A percentile compares a stretch with the other conserved stretches of the same genome.
These are phyloP conservation scores for Carex scoparia DNA, from an alignment of 176 grass and related monocot genomes.

Conservation along the genomic window DNA sequence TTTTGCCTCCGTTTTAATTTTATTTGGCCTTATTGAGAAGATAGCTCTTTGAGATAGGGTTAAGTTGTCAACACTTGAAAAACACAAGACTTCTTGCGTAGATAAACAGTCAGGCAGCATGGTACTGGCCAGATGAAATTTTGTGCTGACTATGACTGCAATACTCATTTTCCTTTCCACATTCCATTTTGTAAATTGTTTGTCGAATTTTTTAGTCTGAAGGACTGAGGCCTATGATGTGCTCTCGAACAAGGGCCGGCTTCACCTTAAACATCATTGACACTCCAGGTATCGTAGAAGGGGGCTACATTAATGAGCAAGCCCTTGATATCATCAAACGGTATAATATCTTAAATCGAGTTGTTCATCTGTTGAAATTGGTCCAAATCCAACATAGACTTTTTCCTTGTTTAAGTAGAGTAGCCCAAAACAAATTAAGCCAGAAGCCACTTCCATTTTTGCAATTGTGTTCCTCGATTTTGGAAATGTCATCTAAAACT, in stretches of 20 bases:
- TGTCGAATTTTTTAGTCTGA: conserved; percentile 48
- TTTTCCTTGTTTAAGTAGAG: neutral
- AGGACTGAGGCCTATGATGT: conserved; percentile 83
- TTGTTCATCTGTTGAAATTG: neutral
- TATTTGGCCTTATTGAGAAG: neutral
- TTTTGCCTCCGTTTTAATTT: neutral
- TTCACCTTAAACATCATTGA: conserved; percentile 98
- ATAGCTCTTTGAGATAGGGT: neutral
- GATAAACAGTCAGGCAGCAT: neutral
- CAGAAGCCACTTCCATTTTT: neutral
- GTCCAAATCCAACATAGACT: neutral
- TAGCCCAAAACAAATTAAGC: neutral
- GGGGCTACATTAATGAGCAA: conserved; percentile 93
- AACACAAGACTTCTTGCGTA: neutral
- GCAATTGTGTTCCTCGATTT: neutral
- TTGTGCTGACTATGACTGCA: neutral
- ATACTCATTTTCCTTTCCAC: neutral
- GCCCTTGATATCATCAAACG: conserved; percentile 94
- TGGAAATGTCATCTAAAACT: neutral
- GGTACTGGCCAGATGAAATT: neutral
- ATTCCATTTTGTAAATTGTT: neutral
- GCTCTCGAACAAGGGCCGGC: conserved; percentile 52
- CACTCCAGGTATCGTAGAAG: conserved; percentile 90
- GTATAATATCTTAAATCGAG: conserved; percentile 22
- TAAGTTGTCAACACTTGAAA: neutral